A percentile compares a stretch with the other conserved stretches of the same genome.
These are phyloP conservation scores for Nothophaeocryptopus gaeumannii DNA, from an alignment of 2,329 filamentous ascomycete genomes.

Conservation along the genomic window DNA sequence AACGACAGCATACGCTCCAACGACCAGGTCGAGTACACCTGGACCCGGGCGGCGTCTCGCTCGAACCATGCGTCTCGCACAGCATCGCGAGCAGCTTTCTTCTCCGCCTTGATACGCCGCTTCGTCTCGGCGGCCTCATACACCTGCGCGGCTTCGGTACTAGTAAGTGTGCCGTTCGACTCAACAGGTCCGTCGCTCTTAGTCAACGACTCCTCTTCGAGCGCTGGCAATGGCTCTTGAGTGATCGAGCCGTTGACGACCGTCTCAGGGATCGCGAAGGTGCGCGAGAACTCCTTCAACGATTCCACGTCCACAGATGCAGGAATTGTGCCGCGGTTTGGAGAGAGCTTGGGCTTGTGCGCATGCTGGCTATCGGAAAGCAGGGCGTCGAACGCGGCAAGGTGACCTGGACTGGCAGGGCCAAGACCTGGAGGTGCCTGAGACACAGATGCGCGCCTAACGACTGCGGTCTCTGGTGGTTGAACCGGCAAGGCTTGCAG, in stretches of 20 bases:
- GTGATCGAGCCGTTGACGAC: too few relatives aligned
- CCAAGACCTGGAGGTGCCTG: slow-evolving; percentile 4
- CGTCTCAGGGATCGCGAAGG: too few relatives aligned
- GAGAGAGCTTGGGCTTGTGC: not conserved
- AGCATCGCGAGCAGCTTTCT: slow-evolving; percentile 17
- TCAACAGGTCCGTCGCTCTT: too few relatives aligned
- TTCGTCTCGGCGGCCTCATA: slow-evolving; percentile 2
- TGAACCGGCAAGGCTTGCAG: not conserved
- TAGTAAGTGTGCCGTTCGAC: not conserved
- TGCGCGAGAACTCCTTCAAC: too few relatives aligned
- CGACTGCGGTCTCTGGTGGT: not conserved
- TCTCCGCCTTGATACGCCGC: slow-evolving; percentile 6
- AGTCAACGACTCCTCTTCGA: too few relatives aligned
- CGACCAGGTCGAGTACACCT: slow-evolving; percentile 13
- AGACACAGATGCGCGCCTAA: too few relatives aligned
- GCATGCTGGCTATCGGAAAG: not conserved
- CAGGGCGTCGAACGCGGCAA: slow-evolving; percentile 5
- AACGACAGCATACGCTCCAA: slow-evolving; percentile 13
- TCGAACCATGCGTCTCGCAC: slow-evolving; percentile 22
- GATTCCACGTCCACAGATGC: too few relatives aligned
- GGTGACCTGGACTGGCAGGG: not conserved
- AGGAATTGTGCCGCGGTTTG: not conserved
- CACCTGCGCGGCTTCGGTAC: not conserved
- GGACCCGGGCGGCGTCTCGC: slow-evolving; percentile 17
- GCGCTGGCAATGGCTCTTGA: too few relatives aligned